Conservation (phyloP, 768 basidiomycete genomes). For the Antrodiella citrinella region DNA sequence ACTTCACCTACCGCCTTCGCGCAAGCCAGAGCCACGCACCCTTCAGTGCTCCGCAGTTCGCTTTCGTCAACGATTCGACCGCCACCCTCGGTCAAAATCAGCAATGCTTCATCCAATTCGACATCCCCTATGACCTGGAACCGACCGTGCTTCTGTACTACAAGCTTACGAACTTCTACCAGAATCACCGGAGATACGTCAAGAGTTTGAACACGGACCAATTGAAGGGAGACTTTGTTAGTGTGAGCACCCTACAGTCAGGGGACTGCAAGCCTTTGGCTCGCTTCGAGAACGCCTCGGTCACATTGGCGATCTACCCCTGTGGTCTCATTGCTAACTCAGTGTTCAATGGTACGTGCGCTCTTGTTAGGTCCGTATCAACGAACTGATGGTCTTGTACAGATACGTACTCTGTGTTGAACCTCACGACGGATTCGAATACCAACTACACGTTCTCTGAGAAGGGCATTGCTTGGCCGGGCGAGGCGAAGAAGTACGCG, state of each 20-base stretch:
- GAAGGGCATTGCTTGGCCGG: conserved; percentile 90
- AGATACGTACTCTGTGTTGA: conserved; percentile 77
- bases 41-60: conserved; percentile 56
- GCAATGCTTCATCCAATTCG: conserved; percentile 77
- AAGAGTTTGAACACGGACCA: conserved; percentile 83
- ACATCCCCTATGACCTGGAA: conserved; percentile 69
- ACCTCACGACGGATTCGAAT: conserved; percentile 33
- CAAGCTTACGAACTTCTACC: conserved; percentile 93
- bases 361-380: not conserved
- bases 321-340: conserved; percentile 98
- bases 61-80: conserved; percentile 53
- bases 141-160: conserved; percentile 88
- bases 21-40: conserved; percentile 45
- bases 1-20: conserved; percentile 62
- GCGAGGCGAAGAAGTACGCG: conserved; percentile 87
- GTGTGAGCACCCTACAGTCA: conserved; percentile 37
- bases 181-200: conserved; percentile 98
- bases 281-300: conserved; percentile 31
- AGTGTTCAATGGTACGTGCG: conserved; percentile 75
- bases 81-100: conserved; percentile 32
- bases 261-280: conserved; percentile 88
- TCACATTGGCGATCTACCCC: conserved; percentile 59
- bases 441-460: conserved; percentile 67
- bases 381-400: conserved; percentile 4
- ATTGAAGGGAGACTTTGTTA: conserved; percentile 64